Evolutionary conservation across 2,329 filamentous ascomycete species (phyloP).

Genomic region (Hypomyces perniciosus): DNA sequence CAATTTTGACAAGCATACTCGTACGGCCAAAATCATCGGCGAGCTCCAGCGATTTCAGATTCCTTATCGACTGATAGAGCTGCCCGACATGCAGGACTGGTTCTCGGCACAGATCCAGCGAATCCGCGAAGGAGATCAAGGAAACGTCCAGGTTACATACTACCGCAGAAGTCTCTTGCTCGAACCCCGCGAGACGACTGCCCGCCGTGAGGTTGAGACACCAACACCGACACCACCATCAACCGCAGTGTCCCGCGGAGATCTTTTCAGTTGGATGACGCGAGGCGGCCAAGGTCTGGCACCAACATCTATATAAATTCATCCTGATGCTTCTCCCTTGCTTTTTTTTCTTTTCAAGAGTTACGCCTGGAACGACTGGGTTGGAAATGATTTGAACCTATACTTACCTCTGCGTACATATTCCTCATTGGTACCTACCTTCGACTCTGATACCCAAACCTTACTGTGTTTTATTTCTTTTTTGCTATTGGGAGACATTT

Average conservation of each 20-base stretch:
- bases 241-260: constrained; percentile 28
- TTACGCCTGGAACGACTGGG: background rate
- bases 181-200: constrained; percentile 61
- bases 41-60: constrained; percentile 96
- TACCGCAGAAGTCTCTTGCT: constrained; percentile 81
- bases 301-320: constrained; percentile 13
- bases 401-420: constrained; percentile 22
- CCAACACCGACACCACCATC: constrained; percentile 25
- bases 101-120: constrained; percentile 73
- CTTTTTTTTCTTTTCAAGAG: constrained; percentile 6
- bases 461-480: constrained; percentile 20
- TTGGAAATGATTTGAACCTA: constrained; percentile 1
- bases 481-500: constrained; percentile 12
- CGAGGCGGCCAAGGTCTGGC: constrained; percentile 28
- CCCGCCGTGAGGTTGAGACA: constrained; percentile 28
- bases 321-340: background rate
- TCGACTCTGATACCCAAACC: constrained; percentile 32
- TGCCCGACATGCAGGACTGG: constrained; percentile 91
- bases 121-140: constrained; percentile 56
- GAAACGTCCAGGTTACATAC: constrained; percentile 55
- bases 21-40: constrained; percentile 90
- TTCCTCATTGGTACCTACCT: constrained; percentile 26
- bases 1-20: constrained; percentile 96
- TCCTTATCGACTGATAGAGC: constrained; percentile 74
- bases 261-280: constrained; percentile 48